Evolutionary conservation across 2,329 filamentous ascomycete genomes (phyloP).

Genomic region (Spiromastix sp.): DNA sequence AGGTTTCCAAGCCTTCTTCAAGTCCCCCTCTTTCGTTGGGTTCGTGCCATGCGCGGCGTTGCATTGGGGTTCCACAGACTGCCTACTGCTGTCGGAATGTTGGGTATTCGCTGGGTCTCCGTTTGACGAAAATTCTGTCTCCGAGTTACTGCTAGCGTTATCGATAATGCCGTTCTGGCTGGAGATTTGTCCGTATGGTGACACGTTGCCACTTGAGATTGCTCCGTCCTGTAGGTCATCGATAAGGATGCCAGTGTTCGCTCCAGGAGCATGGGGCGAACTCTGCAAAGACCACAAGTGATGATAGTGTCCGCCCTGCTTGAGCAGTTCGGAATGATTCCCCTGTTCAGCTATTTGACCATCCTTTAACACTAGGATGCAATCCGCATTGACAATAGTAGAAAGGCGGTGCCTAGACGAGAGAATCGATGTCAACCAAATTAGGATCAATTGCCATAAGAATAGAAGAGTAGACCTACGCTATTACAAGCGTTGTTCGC

Average conservation of each 20-base stretch:
- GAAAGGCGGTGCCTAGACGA: constrained; percentile 50
- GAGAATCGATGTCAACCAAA: constrained; percentile 1
- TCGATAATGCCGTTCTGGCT: too few relatives aligned
- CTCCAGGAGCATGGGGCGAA: background rate
- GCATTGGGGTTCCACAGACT: background rate
- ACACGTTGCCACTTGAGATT: background rate
- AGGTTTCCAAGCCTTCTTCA: constrained; percentile 20
- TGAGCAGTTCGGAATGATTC: constrained; percentile 48
- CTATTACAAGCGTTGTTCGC: constrained; percentile 44
- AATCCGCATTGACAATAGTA: constrained; percentile 58
- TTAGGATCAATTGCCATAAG: constrained; percentile 12
- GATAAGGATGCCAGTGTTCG: background rate
- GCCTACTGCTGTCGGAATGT: background rate
- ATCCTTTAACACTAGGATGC: constrained; percentile 54
- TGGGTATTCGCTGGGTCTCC: background rate
- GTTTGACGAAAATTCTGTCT: too few relatives aligned
- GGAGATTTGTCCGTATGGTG: too few relatives aligned
- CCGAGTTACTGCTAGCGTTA: too few relatives aligned
- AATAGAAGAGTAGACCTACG: constrained; percentile 33
- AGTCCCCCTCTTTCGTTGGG: too few relatives aligned
- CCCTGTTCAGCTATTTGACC: constrained; percentile 56
- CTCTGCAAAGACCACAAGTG: constrained; percentile 56
- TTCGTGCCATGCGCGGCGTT: too few relatives aligned
- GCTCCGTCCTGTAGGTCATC: background rate
- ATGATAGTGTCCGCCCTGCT: constrained; percentile 50